Evolutionary conservation across 2,329 filamentous ascomycete genomes (phyloP).

Genomic region (Ramichloridium luteum): DNA sequence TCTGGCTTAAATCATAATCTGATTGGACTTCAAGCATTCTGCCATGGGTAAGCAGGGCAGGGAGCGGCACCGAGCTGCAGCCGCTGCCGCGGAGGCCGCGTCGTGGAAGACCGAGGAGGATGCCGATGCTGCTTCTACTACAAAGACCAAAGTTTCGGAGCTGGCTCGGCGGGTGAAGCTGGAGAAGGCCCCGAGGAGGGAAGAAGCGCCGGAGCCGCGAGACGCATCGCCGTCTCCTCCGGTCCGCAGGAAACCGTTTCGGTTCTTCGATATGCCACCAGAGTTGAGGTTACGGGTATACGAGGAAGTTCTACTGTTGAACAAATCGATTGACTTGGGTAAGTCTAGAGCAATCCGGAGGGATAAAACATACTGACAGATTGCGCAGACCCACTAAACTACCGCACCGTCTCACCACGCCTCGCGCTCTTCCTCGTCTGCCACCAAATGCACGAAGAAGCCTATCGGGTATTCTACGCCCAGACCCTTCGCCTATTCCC

Average conservation of each 20-base stretch:
- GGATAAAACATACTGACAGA: slow-evolving; percentile 1
- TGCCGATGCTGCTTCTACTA: no score
- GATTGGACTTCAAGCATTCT: no score
- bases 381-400: slow-evolving; percentile 45
- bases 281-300: slow-evolving; percentile 62
- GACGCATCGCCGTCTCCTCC: slow-evolving; percentile 14
- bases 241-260: slow-evolving; percentile 37
- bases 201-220: no score
- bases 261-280: slow-evolving; percentile 54
- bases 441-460: slow-evolving; percentile 49
- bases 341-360: slow-evolving; percentile 2
- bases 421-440: slow-evolving; percentile 51
- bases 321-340: slow-evolving; percentile 47
- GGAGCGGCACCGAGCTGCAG: no score
- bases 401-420: slow-evolving; percentile 45
- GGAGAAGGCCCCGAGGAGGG: no score
- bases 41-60: no score
- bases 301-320: slow-evolving; percentile 45
- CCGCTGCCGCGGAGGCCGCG: no score
- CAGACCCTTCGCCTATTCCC: slow-evolving; percentile 56
- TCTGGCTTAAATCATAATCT: no score
- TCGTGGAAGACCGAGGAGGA: no score
- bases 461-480: slow-evolving; percentile 54
- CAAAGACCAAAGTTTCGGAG: no score
- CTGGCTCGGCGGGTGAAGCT: no score